Evolutionary conservation across 805 yeast genomes (phyloP).

Genomic region (Zygoascus tannicola): DNA sequence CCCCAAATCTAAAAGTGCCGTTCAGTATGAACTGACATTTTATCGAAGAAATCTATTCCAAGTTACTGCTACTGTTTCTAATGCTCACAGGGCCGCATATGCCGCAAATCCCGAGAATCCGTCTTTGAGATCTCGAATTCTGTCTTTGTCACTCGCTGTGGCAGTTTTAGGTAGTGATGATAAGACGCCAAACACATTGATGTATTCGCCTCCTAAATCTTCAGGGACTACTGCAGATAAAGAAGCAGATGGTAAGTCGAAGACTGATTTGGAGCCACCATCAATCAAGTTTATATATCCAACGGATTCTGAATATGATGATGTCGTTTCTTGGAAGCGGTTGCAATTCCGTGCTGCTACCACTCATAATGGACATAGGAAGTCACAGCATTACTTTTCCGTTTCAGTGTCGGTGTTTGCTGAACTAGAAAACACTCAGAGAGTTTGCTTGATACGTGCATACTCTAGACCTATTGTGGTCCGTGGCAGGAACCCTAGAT

Average conservation of each 20-base stretch:
- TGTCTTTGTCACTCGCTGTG: constrained; percentile 20
- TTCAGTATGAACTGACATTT: constrained; percentile 20
- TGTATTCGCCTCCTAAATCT: constrained; percentile 20
- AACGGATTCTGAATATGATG: constrained; percentile 19
- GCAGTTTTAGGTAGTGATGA: constrained; percentile 15
- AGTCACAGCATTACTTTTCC: constrained; percentile 20
- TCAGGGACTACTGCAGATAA: constrained; percentile 7
- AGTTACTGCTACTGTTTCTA: constrained; percentile 19
- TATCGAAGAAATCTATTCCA: constrained; percentile 23
- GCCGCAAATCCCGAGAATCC: constrained; percentile 18
- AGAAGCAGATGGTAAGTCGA: constrained; percentile 1
- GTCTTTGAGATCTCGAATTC: constrained; percentile 14
- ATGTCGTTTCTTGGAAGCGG: constrained; percentile 26
- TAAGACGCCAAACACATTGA: constrained; percentile 14
- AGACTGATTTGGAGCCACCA: constrained; percentile 7
- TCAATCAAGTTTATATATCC: constrained; percentile 20
- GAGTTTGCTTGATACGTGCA: constrained; percentile 16
- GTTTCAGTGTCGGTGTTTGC: constrained; percentile 17
- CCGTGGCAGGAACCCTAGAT: constrained; percentile 54
- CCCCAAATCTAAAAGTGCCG: constrained; percentile 3
- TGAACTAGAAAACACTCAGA: constrained; percentile 22
- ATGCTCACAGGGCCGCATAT: constrained; percentile 21
- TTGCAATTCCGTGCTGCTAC: constrained; percentile 27
- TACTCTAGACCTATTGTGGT: constrained; percentile 42
- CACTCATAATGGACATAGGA: constrained; percentile 25